Evolutionary conservation across 2,329 filamentous ascomycete species (phyloP), one percentile per base, ranked within the genome.

Genomic region (Pseudocercospora macadamiae): DNA sequence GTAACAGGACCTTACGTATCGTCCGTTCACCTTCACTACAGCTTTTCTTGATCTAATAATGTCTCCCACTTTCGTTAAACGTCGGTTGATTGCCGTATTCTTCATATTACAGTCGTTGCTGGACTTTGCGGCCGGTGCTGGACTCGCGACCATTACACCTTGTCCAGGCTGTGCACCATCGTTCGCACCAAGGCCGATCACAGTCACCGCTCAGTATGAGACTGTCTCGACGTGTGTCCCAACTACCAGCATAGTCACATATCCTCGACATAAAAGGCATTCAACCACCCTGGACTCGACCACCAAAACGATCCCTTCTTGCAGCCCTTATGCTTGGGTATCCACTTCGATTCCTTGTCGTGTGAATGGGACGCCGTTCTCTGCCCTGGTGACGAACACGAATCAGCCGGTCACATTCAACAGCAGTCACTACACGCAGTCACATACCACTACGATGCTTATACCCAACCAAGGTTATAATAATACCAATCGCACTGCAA

Each of bases 311-410:
- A 25, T 45, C 12, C 52, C 39, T 3, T 34, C 37, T 3, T 55
- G 52, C 28, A 55, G 25, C 21, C 9, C 52, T 19, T 55, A 55
- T 25, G 52, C 39, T 5, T 55, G 52, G 52, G 52, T 55, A 16
- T 55, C 42, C 3, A 55, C 39, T 4, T 19, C 26, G 8, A 47
- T 55, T 21, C 52, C 39, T n/a, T 34, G 28, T 23, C 39, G 26
- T 19, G 6, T 21, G 14, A 55, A 55, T 26, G 16, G 44, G n/a
- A 48, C 28, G 3, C 19, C 34, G 7, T 30, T 39, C 7, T 48
- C 25, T 3, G 36, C 52, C 36, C 10, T 34, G 25, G 28, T 55
- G 1, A 55, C 52, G 16, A 36, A 14, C 10, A 55, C 52, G 9
- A 36, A 34, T n/a, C 52, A 48, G 42, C 37, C 52, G 4, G 42